Evolutionary conservation across 305 asterid species (phyloP).

Genomic region (Salvia sclarea): DNA sequence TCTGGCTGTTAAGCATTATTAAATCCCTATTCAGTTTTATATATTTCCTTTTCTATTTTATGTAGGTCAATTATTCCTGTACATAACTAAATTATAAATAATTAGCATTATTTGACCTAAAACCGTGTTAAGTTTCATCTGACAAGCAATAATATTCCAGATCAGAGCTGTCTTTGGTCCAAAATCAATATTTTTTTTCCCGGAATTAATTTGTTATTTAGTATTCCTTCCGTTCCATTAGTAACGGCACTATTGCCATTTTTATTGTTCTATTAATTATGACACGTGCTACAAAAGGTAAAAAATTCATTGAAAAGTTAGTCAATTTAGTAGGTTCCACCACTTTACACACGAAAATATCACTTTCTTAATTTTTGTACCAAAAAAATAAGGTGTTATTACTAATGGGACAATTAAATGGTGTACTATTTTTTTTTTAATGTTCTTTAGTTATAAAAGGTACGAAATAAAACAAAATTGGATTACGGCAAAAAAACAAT

Average conservation of each 20-base stretch:
- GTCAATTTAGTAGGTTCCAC: no score
- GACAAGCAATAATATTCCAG: slow-evolving; percentile 11
- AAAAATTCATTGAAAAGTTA: no score
- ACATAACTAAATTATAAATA: background rate
- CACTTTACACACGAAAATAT: no score
- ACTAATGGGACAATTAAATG: no score
- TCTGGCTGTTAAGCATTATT: background rate
- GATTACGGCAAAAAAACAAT: background rate
- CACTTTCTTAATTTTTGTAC: no score
- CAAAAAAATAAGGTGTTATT: no score
- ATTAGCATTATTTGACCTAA: slow-evolving; percentile 7
- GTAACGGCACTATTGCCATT: no score
- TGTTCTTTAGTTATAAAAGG: background rate
- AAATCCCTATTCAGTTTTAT: background rate
- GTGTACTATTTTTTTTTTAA: no score
- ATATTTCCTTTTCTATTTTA: background rate
- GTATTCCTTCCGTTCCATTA: no score
- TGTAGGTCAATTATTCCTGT: background rate
- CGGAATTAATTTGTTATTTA: no score
- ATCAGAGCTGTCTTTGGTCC: background rate
- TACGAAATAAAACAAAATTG: background rate
- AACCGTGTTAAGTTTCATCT: slow-evolving; percentile 18
- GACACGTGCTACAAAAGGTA: no score
- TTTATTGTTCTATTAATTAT: no score
- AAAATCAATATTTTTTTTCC: background rate